Percentiles rank a stretch among this genome's conserved stretches.
Evolutionary conservation across 2,329 filamentous ascomycete species (phyloP).

Genomic region (Trichoderma harzianum): DNA sequence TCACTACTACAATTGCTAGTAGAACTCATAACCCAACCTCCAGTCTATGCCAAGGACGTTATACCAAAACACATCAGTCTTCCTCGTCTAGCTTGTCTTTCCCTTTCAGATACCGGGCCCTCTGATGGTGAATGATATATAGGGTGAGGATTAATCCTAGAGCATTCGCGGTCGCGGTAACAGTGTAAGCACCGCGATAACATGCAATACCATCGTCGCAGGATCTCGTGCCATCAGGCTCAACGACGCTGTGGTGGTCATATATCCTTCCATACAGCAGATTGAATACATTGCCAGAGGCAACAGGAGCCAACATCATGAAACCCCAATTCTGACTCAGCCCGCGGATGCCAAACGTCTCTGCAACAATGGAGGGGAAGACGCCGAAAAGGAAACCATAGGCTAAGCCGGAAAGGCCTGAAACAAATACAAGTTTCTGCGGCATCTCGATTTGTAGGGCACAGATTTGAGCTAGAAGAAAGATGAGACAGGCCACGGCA

Average conservation of each 20-base stretch:
- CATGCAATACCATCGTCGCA: slow-evolving; percentile 78
- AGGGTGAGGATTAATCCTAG: slow-evolving; percentile 67
- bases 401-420: slow-evolving; percentile 77
- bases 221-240: slow-evolving; percentile 64
- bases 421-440: slow-evolving; percentile 71
- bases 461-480: slow-evolving; percentile 73
- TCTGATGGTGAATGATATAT: slow-evolving; percentile 64
- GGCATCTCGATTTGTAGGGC: slow-evolving; percentile 76
- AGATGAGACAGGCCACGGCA: slow-evolving; percentile 71
- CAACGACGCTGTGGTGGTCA: slow-evolving; percentile 71
- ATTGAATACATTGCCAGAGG: slow-evolving; percentile 91
- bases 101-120: slow-evolving; percentile 37
- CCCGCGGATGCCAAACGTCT: slow-evolving; percentile 85
- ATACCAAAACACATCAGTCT: slow-evolving; percentile 2
- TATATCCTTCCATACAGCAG: slow-evolving; percentile 82
- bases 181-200: slow-evolving; percentile 75
- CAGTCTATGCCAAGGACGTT: not conserved
- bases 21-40: not conserved
- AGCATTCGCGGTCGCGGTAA: slow-evolving; percentile 70
- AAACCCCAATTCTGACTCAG: slow-evolving; percentile 95
- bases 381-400: slow-evolving; percentile 96
- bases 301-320: slow-evolving; percentile 84
- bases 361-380: slow-evolving; percentile 83
- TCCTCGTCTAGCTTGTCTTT: slow-evolving; percentile 14
- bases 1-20: not conserved